These are phyloP conservation scores for Fusarium sterilihyphosum DNA, from an alignment of 2,329 filamentous ascomycete species.

Conservation along the genomic window DNA sequence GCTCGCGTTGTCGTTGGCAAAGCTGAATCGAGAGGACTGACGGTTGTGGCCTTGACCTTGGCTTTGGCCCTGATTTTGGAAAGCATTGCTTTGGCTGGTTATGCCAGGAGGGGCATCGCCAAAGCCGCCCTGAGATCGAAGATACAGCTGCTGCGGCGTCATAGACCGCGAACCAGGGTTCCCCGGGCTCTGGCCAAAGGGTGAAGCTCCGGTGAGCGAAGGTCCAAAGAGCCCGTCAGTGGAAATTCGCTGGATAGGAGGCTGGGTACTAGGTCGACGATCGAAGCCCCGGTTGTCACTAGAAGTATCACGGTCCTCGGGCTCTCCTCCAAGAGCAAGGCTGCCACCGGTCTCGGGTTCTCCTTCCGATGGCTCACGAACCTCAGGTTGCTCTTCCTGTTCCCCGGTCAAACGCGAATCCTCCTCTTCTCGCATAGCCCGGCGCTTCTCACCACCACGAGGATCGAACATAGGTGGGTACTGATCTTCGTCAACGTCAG, in stretches of 20 bases:
- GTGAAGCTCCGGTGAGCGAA: constrained; percentile 55
- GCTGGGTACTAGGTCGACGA: constrained; percentile 75
- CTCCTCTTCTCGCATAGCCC: constrained; percentile 79
- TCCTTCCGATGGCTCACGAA: constrained; percentile 69
- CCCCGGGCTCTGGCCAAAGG: constrained; percentile 59
- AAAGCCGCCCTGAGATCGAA: constrained; percentile 71
- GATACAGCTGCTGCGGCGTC: constrained; percentile 80
- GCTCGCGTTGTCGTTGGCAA: constrained; percentile 76
- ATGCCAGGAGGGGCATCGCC: constrained; percentile 69
- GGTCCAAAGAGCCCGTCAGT: constrained; percentile 65
- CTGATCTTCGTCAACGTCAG: constrained; percentile 30
- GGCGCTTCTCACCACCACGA: constrained; percentile 82
- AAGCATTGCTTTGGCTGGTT: constrained; percentile 57
- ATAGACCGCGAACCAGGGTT: constrained; percentile 73
- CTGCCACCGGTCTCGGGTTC: constrained; percentile 84
- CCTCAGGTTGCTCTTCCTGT: constrained; percentile 59
- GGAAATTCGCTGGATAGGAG: constrained; percentile 76
- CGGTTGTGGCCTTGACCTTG: constrained; percentile 77
- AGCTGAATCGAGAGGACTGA: constrained; percentile 88
- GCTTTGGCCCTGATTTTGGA: constrained; percentile 52
- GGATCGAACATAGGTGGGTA: constrained; percentile 83
- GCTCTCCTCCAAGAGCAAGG: constrained; percentile 89
- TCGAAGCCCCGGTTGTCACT: constrained; percentile 63
- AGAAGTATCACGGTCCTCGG: constrained; percentile 77
- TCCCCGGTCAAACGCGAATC: constrained; percentile 60